These are phyloP conservation scores for Tulasnella calospora DNA, from an alignment of 768 basidiomycete species.

Conservation along the genomic window DNA sequence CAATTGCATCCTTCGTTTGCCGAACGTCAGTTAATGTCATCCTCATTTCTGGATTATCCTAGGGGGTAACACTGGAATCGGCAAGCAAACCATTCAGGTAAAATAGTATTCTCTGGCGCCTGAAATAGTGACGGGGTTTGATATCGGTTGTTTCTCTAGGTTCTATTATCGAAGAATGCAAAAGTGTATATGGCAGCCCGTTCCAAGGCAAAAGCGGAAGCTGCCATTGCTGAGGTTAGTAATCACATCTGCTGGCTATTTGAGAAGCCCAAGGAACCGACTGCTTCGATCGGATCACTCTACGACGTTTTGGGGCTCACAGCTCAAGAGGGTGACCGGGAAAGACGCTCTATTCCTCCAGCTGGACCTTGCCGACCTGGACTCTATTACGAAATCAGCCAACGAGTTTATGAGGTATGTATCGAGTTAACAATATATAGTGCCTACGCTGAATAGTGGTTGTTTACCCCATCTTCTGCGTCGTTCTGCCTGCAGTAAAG, in stretches of 20 bases:
- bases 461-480: background rate
- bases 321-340: constrained; percentile 23
- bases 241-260: background rate
- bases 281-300: background rate
- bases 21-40: background rate
- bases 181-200: constrained; percentile 29
- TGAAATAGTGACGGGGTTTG: background rate
- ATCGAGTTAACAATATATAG: background rate
- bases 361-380: constrained; percentile 27
- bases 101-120: background rate
- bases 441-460: background rate
- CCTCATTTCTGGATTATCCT: background rate
- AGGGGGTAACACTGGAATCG: constrained; percentile 23
- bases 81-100: constrained; percentile 19
- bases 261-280: background rate
- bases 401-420: constrained; percentile 23
- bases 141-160: background rate
- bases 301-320: background rate
- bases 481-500: constrained; percentile 36
- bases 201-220: constrained; percentile 24
- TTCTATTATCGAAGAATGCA: constrained; percentile 22
- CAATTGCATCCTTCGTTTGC: background rate
- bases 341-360: constrained; percentile 25
- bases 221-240: constrained; percentile 23
- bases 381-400: constrained; percentile 20